Base-by-base conservation (phyloP, 768 basidiomycete species). In the Mycena amicta region DNA sequence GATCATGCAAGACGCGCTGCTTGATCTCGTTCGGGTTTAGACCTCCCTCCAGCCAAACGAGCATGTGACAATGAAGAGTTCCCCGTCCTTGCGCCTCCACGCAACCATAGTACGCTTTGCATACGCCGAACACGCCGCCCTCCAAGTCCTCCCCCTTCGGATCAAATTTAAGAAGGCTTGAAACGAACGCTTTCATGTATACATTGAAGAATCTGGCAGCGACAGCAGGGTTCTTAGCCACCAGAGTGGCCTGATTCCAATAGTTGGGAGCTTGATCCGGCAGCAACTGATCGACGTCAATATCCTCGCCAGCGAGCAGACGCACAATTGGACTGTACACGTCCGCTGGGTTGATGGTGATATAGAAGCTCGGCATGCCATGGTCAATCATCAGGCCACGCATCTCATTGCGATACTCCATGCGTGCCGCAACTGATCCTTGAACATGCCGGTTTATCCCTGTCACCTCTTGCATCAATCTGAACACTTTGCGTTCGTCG, bases 41-140 rank as follows among this genome's bases (percentile, higher is more conserved):
- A 6, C 53, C 54, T n/a, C 54, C 54, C 18, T 55, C 54, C 1
- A 55, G 30, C 54, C 55, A 56, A 4, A 56, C 55, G 5, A 56
- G 5, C 55, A 56, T 56, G 26, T 56, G 55, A 40, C 55, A 56
- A 33, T 55, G 54, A 5, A 50, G 46, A 27, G 54, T 49, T 5
- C 45, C 46, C 5, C 54, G 46, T 12, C 53, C 70, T 60, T 71
- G 72, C 4, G 69, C 69, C 57, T 73, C 71, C 16, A 70, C 65
- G 37, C 66, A 63, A 12, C 74, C 74, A 50, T 71, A 74, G 50
- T 69, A 69, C 15, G 62, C 67, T 26, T 56, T 52, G 50, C 55
- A 60, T 5, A 50, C 22, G 0, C 72, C 72, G 5, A 71, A 54
- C 2, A 69, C 23, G 2, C 72, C 63, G 3, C 57, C 47, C 50